Percentiles rank a stretch among this genome's conserved stretches.
Conservation (phyloP, 441 rosid genomes). For the Macaranga tanarius region DNA sequence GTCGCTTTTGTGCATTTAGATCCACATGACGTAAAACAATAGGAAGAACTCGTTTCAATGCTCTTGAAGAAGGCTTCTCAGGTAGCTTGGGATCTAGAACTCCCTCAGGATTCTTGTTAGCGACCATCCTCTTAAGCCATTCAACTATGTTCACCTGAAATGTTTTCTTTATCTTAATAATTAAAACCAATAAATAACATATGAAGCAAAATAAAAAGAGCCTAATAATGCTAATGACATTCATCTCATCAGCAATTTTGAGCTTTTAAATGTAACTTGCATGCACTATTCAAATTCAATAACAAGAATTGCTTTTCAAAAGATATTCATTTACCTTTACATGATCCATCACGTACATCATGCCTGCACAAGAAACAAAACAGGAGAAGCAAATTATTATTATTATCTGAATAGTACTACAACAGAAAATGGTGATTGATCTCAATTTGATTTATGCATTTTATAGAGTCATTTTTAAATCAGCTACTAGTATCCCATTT, state of each 20-base stretch:
- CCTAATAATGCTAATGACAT: no score
- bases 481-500: no score
- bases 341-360: conserved; percentile 98
- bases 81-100: conserved; percentile 76
- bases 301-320: no score
- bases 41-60: conserved; percentile 73
- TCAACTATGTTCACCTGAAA: conserved; percentile 79
- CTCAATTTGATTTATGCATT: not conserved
- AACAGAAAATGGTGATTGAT: not conserved
- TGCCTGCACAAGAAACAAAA: conserved; percentile 42
- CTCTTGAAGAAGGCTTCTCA: conserved; percentile 70
- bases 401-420: not conserved
- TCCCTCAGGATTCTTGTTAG: conserved; percentile 64
- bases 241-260: no score
- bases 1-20: conserved; percentile 84
- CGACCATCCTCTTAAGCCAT: conserved; percentile 86
- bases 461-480: not conserved
- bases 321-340: conserved; percentile 62
- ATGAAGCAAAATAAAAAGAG: no score
- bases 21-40: conserved; percentile 90
- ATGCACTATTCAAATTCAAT: no score
- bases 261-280: no score
- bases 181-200: not conserved
- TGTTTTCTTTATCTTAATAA: not conserved
- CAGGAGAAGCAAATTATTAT: not conserved